Evolutionary conservation across 2,329 filamentous ascomycete genomes (phyloP), one percentile per base, ranked within the genome.

Genomic region (Alternaria viburni): DNA sequence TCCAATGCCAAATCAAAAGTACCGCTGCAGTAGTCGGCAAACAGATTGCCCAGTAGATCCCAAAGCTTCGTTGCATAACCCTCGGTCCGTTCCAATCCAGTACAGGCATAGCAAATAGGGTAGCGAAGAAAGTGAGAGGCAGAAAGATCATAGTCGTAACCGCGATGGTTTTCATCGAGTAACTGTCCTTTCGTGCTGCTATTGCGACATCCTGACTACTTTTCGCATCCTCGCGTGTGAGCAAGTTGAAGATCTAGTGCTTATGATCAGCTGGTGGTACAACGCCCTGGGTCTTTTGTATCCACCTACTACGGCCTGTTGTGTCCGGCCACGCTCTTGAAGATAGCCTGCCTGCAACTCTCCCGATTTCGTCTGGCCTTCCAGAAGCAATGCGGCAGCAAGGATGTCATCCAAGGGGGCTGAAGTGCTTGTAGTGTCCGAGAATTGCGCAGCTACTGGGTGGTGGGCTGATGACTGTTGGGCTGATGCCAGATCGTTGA

Each of bases 401-500:
- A 10, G 2, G 1, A 41, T 41, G 1, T 17, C 5, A 0, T 41
- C 32, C 0, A 41, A 41, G 0, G 32, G 32, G 0, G 0, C n/a
- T 41, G 0, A 15, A 10, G 10, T 15, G 4, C 32, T n/a, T 15
- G 15, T 0, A 3, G 36, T 41, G 15, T 1, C 17, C 36, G 36
- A 17, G 1, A 15, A 41, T 41, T 41, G 36, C 8, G 36, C 36
- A 10, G n/a, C 15, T 15, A 15, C 1, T 15, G 32, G 5, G 0
- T n/a, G 32, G 0, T 0, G 0, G 0, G 15, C 3, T 41, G 32
- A 41, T 15, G n/a, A n/a, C 0, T 15, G 32, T 3, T 41, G 36
- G 9, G n/a, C 36, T 17, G n/a, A 17, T 41, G 2, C n/a, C 10
- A 41, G 36, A 9, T 41, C 36, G 36, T 41, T 2, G n/a, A 41